Percentiles rank a stretch among this genome's conserved stretches.
Evolutionary conservation across 441 rosid genomes (phyloP).

Genomic region (Euphorbia celastroides): DNA sequence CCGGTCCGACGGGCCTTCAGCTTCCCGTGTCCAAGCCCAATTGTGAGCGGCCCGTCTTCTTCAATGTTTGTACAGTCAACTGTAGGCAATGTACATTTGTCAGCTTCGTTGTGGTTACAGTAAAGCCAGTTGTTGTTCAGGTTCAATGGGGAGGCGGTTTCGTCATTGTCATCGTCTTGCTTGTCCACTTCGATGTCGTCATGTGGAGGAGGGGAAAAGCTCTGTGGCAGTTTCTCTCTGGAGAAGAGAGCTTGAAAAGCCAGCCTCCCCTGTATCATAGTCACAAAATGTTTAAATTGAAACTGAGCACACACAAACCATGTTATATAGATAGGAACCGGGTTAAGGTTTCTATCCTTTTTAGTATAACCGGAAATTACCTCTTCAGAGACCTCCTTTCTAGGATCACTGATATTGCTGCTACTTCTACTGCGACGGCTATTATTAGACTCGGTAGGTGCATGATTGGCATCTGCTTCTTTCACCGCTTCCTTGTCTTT

Average conservation of each 20-base stretch:
- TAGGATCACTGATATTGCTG: conserved; percentile 49
- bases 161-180: conserved; percentile 28
- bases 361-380: conserved; percentile 23
- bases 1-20: conserved; percentile 63
- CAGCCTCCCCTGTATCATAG: conserved; percentile 58
- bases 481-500: conserved; percentile 45
- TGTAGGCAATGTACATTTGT: conserved; percentile 23
- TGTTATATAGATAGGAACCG: background rate
- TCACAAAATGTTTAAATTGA: conserved; percentile 8
- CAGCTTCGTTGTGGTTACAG: conserved; percentile 32
- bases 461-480: conserved; percentile 47
- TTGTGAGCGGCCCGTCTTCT: conserved; percentile 40
- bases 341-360: background rate
- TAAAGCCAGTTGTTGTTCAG: conserved; percentile 38
- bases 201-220: conserved; percentile 72
- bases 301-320: background rate
- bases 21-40: conserved; percentile 54
- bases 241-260: conserved; percentile 92
- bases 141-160: conserved; percentile 35
- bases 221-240: conserved; percentile 79
- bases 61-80: conserved; percentile 19
- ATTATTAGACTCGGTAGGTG: conserved; percentile 33
- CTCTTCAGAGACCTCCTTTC: conserved; percentile 95
- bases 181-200: conserved; percentile 31
- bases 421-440: conserved; percentile 56